These are phyloP conservation scores for Cicer pinnatifidum DNA, from an alignment of 306 rosid species.

Conservation along the genomic window DNA sequence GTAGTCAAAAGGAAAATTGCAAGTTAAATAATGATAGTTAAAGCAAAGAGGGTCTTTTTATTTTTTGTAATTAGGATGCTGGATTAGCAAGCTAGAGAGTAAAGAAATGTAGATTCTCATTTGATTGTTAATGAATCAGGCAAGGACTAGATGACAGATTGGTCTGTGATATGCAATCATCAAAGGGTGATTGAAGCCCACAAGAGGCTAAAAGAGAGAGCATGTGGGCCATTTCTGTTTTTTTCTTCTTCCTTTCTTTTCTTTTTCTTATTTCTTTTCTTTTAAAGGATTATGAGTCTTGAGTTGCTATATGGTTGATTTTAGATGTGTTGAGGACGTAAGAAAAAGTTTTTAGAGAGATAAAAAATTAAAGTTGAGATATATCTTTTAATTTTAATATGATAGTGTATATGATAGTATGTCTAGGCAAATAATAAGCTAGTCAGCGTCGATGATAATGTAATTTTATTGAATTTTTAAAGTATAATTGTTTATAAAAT, in stretches of 20 bases:
- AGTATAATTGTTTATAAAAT: too few species aligned
- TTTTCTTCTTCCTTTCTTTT: background rate
- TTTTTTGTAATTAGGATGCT: constrained; percentile 48
- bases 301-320: background rate
- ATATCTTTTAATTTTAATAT: too few species aligned
- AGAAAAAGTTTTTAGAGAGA: too few species aligned
- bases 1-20: constrained; percentile 17
- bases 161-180: constrained; percentile 75
- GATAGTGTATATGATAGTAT: too few species aligned
- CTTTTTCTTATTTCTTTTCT: constrained; percentile 25
- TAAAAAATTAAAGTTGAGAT: too few species aligned
- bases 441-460: accelerated
- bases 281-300: constrained; percentile 28
- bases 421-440: too few species aligned
- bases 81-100: constrained; percentile 55
- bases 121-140: constrained; percentile 63
- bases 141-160: constrained; percentile 69
- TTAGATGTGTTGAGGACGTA: background rate
- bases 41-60: constrained; percentile 40
- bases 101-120: constrained; percentile 64
- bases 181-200: constrained; percentile 79
- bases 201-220: constrained; percentile 67
- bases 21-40: constrained; percentile 49
- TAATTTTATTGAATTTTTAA: too few species aligned
- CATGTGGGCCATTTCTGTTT: constrained; percentile 61